Evolutionary conservation across 169 alveolate genomes (phyloP).

Genomic region (Plasmodium cynomolgi): DNA sequence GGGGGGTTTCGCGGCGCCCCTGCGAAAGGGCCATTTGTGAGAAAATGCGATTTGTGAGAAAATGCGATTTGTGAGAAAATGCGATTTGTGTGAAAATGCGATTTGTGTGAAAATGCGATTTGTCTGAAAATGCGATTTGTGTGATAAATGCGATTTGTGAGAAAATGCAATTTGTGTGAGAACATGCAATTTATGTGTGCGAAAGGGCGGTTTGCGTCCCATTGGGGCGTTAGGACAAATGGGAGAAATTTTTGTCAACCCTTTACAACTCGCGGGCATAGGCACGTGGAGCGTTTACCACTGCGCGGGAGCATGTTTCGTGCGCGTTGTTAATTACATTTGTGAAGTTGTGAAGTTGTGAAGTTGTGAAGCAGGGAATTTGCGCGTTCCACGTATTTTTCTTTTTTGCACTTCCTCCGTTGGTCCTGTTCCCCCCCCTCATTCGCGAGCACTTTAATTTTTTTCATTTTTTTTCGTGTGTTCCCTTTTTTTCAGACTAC

Average conservation of each 20-base stretch:
- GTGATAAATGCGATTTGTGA: no score
- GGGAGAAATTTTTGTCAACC: neutral
- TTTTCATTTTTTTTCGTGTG: neutral
- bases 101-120: no score
- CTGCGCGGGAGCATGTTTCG: neutral
- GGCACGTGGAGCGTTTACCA: neutral
- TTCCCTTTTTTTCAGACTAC: constrained; percentile 33
- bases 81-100: no score
- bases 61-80: no score
- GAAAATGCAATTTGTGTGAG: neutral
- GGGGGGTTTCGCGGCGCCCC: neutral
- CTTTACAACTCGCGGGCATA: neutral
- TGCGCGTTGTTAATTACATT: neutral
- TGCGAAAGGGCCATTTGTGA: neutral
- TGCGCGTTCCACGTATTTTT: neutral
- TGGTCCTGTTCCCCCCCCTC: neutral
- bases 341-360: neutral
- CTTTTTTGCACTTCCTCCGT: neutral
- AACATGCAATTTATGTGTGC: neutral
- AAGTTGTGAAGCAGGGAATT: neutral
- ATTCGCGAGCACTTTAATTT: neutral
- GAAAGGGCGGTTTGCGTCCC: neutral
- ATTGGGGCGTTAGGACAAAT: neutral
- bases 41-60: no score
- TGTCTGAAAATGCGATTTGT: no score